Evolutionary conservation across 495 filamentous ascomycete species (phyloP), one percentile per base, ranked within the genome.

Genomic region (Hypoxylon fragiforme): DNA sequence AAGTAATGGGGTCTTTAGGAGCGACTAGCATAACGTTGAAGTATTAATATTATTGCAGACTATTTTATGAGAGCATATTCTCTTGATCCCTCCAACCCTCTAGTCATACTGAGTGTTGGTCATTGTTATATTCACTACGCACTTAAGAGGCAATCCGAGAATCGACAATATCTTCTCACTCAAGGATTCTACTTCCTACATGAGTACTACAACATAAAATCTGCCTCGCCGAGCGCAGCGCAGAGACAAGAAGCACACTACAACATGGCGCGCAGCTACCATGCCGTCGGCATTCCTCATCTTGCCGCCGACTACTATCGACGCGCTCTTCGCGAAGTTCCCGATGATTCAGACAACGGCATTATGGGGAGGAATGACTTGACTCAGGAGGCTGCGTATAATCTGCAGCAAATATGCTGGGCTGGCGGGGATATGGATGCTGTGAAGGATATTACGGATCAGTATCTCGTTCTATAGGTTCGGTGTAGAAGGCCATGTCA

Each of bases 21-120:
- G 26, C 3, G 13, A 13, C n/a, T 21, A 18, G 1, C 32, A 35
- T 31, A 8, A 3, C 0, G 14, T 50, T 54, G 18, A 57, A 21
- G 20, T n/a, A 8, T 38, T 60, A 54, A 48, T 44, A 56, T 1
- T 0, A 12, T 19, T 6, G 18, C 26, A 80, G 79, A 92, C 50
- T 97, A 96, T 72, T 95, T 95, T 59, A 85, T 89, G 54, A 88
- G 94, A 34, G 95, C 92, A 3, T 86, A 88, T 39, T 84, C 88
- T 0, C 68, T 97, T 0, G 85, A 90, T 60, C 88, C 88, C 2
- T 57, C 81, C 12, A 95, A 96, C 61, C 78, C 85, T 3, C 79
- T 85, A 34, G 80, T 96, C 50, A 86, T 89, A 57, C 84, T 98
- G 20, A 81, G 72, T 51, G 77, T 87, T 9, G 85, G 79, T 1